Evolutionary conservation across 108 stramenopile species (phyloP).

Genomic region (Phaeodactylum tricornutum): DNA sequence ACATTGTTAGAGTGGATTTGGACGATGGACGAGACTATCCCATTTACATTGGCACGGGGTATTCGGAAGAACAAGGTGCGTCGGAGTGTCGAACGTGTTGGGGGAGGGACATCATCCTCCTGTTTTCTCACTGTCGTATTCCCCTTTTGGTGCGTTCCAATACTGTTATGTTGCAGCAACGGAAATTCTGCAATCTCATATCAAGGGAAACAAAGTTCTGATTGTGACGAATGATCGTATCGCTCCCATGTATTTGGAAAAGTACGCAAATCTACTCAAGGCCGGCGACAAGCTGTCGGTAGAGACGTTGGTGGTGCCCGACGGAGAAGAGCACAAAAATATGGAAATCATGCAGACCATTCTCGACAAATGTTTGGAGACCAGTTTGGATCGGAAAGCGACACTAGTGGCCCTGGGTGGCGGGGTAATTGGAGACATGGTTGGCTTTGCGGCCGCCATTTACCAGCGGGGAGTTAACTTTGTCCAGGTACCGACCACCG

Average conservation of each 20-base stretch:
- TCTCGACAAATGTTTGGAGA: slow-evolving; percentile 65
- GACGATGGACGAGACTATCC: slow-evolving; percentile 75
- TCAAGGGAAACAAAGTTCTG: slow-evolving; percentile 25
- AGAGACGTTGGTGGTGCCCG: slow-evolving; percentile 68
- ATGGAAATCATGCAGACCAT: slow-evolving; percentile 55
- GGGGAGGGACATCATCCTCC: background rate
- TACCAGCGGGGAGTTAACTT: slow-evolving; percentile 96
- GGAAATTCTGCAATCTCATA: slow-evolving; percentile 27
- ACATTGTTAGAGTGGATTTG: slow-evolving; percentile 72
- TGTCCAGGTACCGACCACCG: slow-evolving; percentile 94
- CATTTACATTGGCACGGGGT: slow-evolving; percentile 78
- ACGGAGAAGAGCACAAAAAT: slow-evolving; percentile 78
- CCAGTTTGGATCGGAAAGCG: slow-evolving; percentile 73
- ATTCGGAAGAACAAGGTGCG: slow-evolving; percentile 24
- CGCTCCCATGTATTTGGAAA: slow-evolving; percentile 65
- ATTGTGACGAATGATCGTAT: slow-evolving; percentile 76
- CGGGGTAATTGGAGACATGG: slow-evolving; percentile 98
- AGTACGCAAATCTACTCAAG: slow-evolving; percentile 37
- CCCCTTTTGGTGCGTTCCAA: background rate
- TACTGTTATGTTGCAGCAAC: slow-evolving; percentile 8
- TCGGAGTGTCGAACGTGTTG: background rate
- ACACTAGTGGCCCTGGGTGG: slow-evolving; percentile 95
- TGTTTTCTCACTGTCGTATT: background rate
- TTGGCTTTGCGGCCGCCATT: slow-evolving; percentile 95
- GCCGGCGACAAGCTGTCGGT: slow-evolving; percentile 21